Evolutionary conservation across 441 rosid genomes (phyloP), one percentile per base, ranked within the genome.

Genomic region (Theobroma grandiflorum): DNA sequence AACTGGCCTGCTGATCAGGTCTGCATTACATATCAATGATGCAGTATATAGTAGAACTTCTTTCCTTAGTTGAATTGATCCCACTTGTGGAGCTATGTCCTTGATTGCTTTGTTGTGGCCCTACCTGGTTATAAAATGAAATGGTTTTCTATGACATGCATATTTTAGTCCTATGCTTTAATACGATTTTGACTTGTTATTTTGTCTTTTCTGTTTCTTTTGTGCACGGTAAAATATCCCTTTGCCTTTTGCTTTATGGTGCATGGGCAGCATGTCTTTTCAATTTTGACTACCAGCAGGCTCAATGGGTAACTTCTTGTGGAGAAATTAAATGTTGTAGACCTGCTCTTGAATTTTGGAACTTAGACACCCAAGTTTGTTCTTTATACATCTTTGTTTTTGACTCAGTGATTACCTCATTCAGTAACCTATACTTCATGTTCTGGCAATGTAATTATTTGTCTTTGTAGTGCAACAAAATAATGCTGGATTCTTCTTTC

Each of bases 1-100:
- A 97, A 97, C 86, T 97, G 99, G 99, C 99, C 99, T 22, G 95
- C 99, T 80, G 99, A 95, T 74, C 99, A 97, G 98, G 99, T 94
- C 77, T 78, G 79, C 50, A 8, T 37, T 61, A 52, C 77, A 10
- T 81, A 50, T 37, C 75, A 66, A 43, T 22, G 9, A 66, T 78
- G 63, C 76, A 35, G 31, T 64, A 45, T 55, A 42, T 33, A 45
- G 49, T 45, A 45, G 8, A 45, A 6, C 10, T 45, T 45, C 49
- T 47, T 52, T 8, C 18, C 12, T 53, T 73, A 55, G 10, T 58
- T 65, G 31, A 43, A 75, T 53, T 66, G 43, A 18, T 35, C 15
- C 40, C 8, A 20, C 38, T 71, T 71, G 35, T 49, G 75, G 42
- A 40, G 5, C 49, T 37, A 47, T 40, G 15, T 3, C 71, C n/a